Conservation (phyloP, 2,329 filamentous ascomycete genomes). For the Neurospora crassa region DNA sequence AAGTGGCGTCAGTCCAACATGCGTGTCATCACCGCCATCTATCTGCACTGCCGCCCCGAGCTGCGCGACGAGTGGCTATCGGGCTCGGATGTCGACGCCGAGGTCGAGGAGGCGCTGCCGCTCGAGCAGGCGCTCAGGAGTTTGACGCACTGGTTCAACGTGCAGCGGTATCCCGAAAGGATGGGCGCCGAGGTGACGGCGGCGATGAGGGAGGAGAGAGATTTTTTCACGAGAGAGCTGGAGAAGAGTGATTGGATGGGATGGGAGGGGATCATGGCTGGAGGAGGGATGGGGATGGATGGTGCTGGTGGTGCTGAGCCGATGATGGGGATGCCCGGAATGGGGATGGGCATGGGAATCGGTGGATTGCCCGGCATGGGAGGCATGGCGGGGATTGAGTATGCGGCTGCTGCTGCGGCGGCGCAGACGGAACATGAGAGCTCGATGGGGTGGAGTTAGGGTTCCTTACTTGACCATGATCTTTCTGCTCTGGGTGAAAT, state of each 20-base stretch:
- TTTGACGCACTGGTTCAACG: slow-evolving; percentile 90
- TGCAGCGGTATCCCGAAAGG: slow-evolving; percentile 69
- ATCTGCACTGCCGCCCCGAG: slow-evolving; percentile 86
- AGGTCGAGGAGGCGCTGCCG: slow-evolving; percentile 86
- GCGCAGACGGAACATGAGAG: neutral
- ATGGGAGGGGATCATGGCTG: slow-evolving; percentile 13
- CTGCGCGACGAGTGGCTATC: slow-evolving; percentile 91
- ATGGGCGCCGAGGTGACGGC: slow-evolving; percentile 52
- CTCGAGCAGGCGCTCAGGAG: slow-evolving; percentile 84
- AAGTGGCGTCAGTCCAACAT: slow-evolving; percentile 99
- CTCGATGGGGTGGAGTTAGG: neutral
- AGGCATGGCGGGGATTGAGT: neutral
- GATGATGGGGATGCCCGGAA: neutral
- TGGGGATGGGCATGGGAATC: neutral
- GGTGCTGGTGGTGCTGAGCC: neutral
- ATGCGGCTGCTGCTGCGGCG: neutral
- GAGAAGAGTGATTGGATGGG: slow-evolving; percentile 58
- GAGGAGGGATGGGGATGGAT: neutral
- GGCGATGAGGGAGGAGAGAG: slow-evolving; percentile 61
- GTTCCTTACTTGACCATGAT: neutral
- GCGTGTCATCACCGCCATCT: slow-evolving; percentile 96
- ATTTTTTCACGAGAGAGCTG: slow-evolving; percentile 70
- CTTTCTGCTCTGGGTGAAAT: neutral
- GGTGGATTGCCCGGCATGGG: neutral
- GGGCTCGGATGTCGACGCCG: slow-evolving; percentile 82